Evolutionary conservation across 2,329 filamentous ascomycete species (phyloP).

Genomic region (Aspergillus carbonarius): DNA sequence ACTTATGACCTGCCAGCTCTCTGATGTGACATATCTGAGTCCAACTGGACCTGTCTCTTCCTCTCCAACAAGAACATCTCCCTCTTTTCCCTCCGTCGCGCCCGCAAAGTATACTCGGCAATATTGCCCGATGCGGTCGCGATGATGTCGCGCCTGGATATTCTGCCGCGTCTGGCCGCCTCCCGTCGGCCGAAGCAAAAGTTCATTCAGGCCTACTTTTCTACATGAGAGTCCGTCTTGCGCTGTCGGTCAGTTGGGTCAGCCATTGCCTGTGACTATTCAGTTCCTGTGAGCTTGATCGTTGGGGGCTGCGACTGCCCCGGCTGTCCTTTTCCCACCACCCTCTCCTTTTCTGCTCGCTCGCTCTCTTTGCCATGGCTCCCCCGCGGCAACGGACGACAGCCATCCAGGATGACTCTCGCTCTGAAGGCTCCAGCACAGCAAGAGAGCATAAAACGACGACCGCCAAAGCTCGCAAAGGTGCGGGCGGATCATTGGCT

Average conservation of each 20-base stretch:
- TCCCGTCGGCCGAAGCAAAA: conserved; percentile 20
- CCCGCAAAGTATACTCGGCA: conserved; percentile 3
- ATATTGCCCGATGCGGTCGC: conserved; percentile 21
- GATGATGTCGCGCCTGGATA: conserved; percentile 25
- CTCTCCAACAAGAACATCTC: neutral
- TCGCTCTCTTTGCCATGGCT: conserved; percentile 36
- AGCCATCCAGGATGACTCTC: conserved; percentile 44
- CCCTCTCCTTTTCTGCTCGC: conserved; percentile 7
- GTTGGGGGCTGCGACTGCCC: neutral
- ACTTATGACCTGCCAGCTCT: neutral
- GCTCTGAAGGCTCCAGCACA: conserved; percentile 49
- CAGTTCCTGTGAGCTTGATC: neutral
- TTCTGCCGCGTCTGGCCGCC: conserved; percentile 37
- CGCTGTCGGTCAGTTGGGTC: neutral
- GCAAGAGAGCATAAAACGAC: conserved; percentile 38
- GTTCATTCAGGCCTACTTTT: conserved; percentile 16
- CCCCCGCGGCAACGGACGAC: conserved; percentile 46
- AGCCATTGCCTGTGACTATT: conserved; percentile 8
- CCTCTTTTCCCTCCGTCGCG: neutral
- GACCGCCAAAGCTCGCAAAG: conserved; percentile 34
- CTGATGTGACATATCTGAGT: neutral
- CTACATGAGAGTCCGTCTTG: conserved; percentile 6
- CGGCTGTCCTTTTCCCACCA: neutral
- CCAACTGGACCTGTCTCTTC: neutral
- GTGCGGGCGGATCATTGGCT: conserved; percentile 17